phyloP scores from a whole-genome alignment of 805 yeast species.

The Monosporozyma yasuniensis region DNA sequence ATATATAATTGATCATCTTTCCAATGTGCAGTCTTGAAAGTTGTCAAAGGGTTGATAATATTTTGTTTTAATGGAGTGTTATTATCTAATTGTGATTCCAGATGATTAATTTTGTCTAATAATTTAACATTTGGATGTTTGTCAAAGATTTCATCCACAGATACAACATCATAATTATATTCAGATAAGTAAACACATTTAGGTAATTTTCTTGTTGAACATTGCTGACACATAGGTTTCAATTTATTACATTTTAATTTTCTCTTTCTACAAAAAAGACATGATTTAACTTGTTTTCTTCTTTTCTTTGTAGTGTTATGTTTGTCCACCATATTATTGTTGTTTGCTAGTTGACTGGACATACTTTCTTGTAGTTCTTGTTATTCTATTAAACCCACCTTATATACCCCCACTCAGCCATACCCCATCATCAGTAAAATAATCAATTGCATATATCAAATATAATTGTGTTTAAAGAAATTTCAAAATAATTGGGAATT shows the following conservation, averaged over 20 bases:
- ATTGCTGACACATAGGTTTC: conserved; percentile 36
- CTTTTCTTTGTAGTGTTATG: conserved; percentile 12
- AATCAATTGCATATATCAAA: too few relatives aligned
- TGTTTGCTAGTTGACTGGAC: not conserved
- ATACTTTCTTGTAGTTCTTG: not conserved
- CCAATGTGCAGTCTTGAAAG: conserved; percentile 2
- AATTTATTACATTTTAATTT: conserved; percentile 57
- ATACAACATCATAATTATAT: conserved; percentile 14
- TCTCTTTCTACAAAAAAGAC: conserved; percentile 54
- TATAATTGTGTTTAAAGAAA: too few relatives aligned
- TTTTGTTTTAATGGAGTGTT: not conserved
- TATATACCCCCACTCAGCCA: too few relatives aligned
- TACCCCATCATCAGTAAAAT: too few relatives aligned
- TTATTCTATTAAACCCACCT: too few relatives aligned
- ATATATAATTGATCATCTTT: conserved; percentile 4
- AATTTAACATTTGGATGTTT: conserved; percentile 20
- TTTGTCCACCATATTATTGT: too few relatives aligned
- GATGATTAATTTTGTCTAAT: conserved; percentile 12
- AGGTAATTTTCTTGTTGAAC: conserved; percentile 29
- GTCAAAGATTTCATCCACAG: conserved; percentile 15
- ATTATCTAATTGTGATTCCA: conserved; percentile 11
- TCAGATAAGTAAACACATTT: conserved; percentile 22
- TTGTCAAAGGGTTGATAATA: not conserved
- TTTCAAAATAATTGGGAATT: too few relatives aligned
- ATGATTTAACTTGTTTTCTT: conserved; percentile 27